Evolutionary conservation across 2,329 filamentous ascomycete genomes (phyloP), one percentile per base, ranked within the genome.

Genomic region (Cercospora beticola): DNA sequence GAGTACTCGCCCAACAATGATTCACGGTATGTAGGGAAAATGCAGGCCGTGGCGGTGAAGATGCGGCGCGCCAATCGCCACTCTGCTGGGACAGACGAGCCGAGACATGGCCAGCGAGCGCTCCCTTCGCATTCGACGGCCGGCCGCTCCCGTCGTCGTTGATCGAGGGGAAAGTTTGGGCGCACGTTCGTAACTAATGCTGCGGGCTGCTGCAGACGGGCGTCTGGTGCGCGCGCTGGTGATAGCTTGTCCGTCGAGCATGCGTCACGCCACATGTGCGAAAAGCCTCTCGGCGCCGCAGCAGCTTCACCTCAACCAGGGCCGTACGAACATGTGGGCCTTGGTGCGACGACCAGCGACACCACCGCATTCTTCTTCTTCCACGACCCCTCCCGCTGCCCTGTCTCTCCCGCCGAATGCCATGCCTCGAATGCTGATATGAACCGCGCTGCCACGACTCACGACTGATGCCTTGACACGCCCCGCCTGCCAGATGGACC

Each of bases 401-500:
- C 33, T 16, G 33, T 40, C 33, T 33, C 16, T 56, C 54, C 23
- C 54, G 23, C 54, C 54, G 54, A 30, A 28, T 18, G 23, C 16
- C 49, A 54, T 26, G 49, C 49, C 49, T 12, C 6, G 49, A 28
- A 54, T 8, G 49, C 54, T 58, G 54, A 52, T 52, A 52, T 52
- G 46, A 52, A 30, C 43, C 26, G 28, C 21, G 33, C 26, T 33
- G 61, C 40, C 18, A 21, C 49, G n/a, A 28, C 30, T 46, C 43
- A 61, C 65, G 14, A 66, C 61, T 60, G 58, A 68, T 66, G 68
- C 58, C 31, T 57, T 60, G 31, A 56, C 33, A 31, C 49, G 62
- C 46, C 30, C 28, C 61, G 59, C 36, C 14, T 46, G 57, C 23
- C 56, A 46, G 21, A 71, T 71, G 70, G 67, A 71, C 18, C 67